Base-by-base conservation (phyloP, 2,329 filamentous ascomycete genomes). In the Chrysoporthe puriensis region DNA sequence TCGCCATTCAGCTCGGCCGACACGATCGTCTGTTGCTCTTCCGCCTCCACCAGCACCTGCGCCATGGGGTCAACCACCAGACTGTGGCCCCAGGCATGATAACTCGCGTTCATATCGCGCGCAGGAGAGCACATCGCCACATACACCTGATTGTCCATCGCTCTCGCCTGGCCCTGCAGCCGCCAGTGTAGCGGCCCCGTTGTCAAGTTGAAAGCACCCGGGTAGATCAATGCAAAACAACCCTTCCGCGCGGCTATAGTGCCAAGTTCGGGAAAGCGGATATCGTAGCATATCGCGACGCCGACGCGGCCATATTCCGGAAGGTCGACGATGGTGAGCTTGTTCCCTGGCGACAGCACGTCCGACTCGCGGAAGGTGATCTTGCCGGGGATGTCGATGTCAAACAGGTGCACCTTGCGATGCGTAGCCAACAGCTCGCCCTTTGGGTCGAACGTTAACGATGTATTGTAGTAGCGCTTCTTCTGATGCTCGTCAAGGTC, bases 361-460 rank as follows among this genome's bases (percentile, higher is more conserved):
- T 97, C 94, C 64, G 90, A 94, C 81, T 99, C 96, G 71, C 87
- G 88, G 81, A 99, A 99, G 14, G 82, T 90, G 78, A 99, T 97
- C 82, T 94, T 94, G 70, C 94, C 95, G 0, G 96, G 96, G 71
- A 99, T 98, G 78, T 97, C 91, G 74, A 99, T 99, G 80, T 98
- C 96, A 79, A 99, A 99, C 56, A 99, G 86, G 80, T 99, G 96
- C 56, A 96, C 90, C 82, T 99, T 99, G 73, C 96, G 88, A 79
- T 98, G 94, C 2, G 90, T 92, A 6, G 89, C 93, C n/a, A 99
- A 84, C 61, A 97, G 84, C n/a, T 85, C 78, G 4, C 96, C 96
- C 11, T 85, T 81, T 0, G 94, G 94, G 0, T 85, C 87, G 79
- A 99, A 99, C 8, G 91, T 88, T 59, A 99, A 83, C 40, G 88